phyloP scores from a whole-genome alignment of 768 basidiomycete genomes.

The Tubosaeta sp. region DNA sequence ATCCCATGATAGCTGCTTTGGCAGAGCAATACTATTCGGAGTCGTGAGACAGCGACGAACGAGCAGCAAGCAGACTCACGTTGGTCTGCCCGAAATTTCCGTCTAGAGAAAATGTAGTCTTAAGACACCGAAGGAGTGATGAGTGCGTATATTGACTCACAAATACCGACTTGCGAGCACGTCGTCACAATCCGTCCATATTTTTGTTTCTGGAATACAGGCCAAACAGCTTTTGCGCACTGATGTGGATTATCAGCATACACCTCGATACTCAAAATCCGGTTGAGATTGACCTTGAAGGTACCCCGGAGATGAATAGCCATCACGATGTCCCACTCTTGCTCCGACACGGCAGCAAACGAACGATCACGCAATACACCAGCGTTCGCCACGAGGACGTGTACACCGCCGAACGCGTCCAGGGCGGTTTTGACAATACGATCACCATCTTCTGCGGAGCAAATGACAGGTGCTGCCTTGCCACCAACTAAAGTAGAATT shows the following conservation, averaged over 20 bases:
- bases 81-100: slow-evolving; percentile 97
- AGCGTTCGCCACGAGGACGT: slow-evolving; percentile 88
- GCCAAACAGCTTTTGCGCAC: slow-evolving; percentile 96
- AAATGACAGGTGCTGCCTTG: slow-evolving; percentile 77
- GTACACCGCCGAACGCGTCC: slow-evolving; percentile 83
- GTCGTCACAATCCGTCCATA: slow-evolving; percentile 95
- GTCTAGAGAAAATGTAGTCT: slow-evolving; percentile 43
- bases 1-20: slow-evolving; percentile 85
- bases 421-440: slow-evolving; percentile 82
- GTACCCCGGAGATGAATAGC: slow-evolving; percentile 88
- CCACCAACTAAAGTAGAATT: slow-evolving; percentile 62
- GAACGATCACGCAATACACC: slow-evolving; percentile 93
- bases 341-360: slow-evolving; percentile 81
- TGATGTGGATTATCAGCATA: slow-evolving; percentile 27
- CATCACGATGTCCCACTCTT: slow-evolving; percentile 93
- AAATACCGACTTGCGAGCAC: slow-evolving; percentile 89
- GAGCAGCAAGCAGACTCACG: slow-evolving; percentile 32
- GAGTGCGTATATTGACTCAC: slow-evolving; percentile 43
- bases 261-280: not conserved
- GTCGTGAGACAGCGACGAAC: not conserved
- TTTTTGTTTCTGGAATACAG: slow-evolving; percentile 93
- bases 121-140: not conserved
- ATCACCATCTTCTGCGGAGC: slow-evolving; percentile 90
- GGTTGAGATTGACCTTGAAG: slow-evolving; percentile 57
- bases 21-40: slow-evolving; percentile 75